Evolutionary conservation across 768 basidiomycete genomes (phyloP), one percentile per base, ranked within the genome.

Genomic region (Lanmaoa rubissima): DNA sequence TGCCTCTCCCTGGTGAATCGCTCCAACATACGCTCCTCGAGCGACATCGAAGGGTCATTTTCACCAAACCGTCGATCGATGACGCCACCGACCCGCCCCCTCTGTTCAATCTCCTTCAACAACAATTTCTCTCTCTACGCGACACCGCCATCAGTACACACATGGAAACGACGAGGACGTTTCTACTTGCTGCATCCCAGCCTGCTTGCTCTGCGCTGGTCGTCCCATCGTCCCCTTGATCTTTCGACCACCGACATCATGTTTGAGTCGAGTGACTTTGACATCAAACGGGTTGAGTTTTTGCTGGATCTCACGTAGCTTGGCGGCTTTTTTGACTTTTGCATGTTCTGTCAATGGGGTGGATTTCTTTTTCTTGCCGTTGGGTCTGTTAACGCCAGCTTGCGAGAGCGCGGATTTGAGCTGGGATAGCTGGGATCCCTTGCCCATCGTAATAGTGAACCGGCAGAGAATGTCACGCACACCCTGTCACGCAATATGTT

Each of bases 11-110:
- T 82, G 11, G 95, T 98, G 70, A 98, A 98, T 32, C 97, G 88
- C 72, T 96, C 94, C 38, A 98, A 79, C 88, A 98, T 98, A 59
- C 94, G 88, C 62, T 98, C 96, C 70, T 99, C 97, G 34, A 94
- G 78, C n/a, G 90, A 87, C 82, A 98, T 86, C 11, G 86, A 81
- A 2, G 94, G 87, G 59, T 98, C 87, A 68, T 92, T 87, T 81
- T 99, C 97, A 75, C 97, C 97, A 68, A 98, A 98, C 19, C 97
- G 88, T 50, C 92, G 83, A 73, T 99, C 97, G 54, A 95, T 76
- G 55, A 99, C 87, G 6, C 94, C 92, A 6, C 94, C 95, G 11
- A 89, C 85, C 60, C 86, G 88, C 47, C 83, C 86, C 61, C 85
- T 88, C 48, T 89, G 83, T 58, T 92, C 83, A 51, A 85, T 88